Conservation (phyloP, 2,329 filamentous ascomycete species). For the Intubia oerlemansii region DNA sequence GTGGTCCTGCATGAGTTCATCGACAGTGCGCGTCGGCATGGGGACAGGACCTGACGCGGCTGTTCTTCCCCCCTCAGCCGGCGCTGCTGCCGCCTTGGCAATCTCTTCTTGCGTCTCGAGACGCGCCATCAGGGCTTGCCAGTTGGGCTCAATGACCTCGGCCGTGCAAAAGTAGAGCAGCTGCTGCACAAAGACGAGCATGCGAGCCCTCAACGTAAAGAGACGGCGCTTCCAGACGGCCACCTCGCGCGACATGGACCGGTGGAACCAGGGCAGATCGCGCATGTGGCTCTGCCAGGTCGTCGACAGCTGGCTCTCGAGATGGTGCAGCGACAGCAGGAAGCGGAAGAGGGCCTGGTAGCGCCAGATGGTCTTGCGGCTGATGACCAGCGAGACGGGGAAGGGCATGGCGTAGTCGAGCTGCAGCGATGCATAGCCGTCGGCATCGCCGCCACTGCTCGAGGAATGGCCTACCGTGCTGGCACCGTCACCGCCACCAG, state of each 20-base stretch:
- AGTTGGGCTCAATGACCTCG: constrained; percentile 96
- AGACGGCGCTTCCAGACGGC: constrained; percentile 87
- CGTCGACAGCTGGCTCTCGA: constrained; percentile 68
- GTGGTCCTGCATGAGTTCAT: constrained; percentile 97
- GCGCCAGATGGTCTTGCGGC: constrained; percentile 85
- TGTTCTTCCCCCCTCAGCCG: too few relatives aligned
- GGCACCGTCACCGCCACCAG: constrained; percentile 47
- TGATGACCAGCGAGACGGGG: constrained; percentile 85
- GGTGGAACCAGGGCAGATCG: constrained; percentile 61
- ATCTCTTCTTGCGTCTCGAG: constrained; percentile 36
- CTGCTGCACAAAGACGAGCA: constrained; percentile 95
- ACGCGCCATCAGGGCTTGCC: constrained; percentile 80
- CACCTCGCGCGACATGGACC: constrained; percentile 47
- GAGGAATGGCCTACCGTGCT: constrained; percentile 81
- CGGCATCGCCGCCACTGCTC: constrained; percentile 65
- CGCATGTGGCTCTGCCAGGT: constrained; percentile 86
- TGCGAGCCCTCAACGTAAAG: constrained; percentile 78
- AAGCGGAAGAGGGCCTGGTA: constrained; percentile 96
- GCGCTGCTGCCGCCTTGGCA: constrained; percentile 11
- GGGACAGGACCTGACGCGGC: constrained; percentile 9
- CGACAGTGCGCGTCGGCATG: constrained; percentile 47
- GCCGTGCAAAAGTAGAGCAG: constrained; percentile 90
- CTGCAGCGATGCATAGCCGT: constrained; percentile 79
- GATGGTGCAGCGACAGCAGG: constrained; percentile 67
- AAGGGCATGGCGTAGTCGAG: constrained; percentile 91